phyloP scores from a whole-genome alignment of 768 basidiomycete species.

The Cantharellus anzutake region DNA sequence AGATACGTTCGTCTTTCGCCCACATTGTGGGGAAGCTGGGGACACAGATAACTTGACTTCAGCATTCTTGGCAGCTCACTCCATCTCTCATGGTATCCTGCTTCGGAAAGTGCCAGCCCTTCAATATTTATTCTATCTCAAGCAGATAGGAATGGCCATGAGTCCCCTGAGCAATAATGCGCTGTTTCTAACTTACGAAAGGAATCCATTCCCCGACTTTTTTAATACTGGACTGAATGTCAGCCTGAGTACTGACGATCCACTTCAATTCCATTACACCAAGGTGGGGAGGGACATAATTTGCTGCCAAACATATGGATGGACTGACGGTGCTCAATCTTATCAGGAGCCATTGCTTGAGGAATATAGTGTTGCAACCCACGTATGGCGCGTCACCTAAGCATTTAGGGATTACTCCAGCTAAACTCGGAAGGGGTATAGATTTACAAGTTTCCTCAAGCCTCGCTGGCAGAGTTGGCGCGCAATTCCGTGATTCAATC shows the following conservation, averaged over 20 bases:
- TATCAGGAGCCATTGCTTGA: constrained; percentile 77
- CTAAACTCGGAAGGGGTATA: constrained; percentile 16
- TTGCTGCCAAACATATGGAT: neutral
- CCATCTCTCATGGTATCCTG: constrained; percentile 97
- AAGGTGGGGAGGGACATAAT: constrained; percentile 34
- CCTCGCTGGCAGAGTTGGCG: constrained; percentile 89
- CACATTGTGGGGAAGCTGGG: constrained; percentile 94
- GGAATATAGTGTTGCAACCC: constrained; percentile 95
- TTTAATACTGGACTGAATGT: constrained; percentile 94
- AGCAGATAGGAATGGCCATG: constrained; percentile 98
- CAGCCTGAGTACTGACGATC: constrained; percentile 89
- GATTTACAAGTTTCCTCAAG: constrained; percentile 94
- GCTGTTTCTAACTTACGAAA: constrained; percentile 86
- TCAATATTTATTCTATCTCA: constrained; percentile 93
- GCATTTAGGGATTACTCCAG: no score
- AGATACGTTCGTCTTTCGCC: constrained; percentile 95
- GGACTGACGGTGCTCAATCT: neutral
- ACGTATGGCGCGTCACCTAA: constrained; percentile 30
- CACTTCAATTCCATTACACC: constrained; percentile 95
- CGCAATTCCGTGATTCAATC: constrained; percentile 93
- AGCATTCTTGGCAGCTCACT: constrained; percentile 89
- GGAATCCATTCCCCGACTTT: constrained; percentile 93
- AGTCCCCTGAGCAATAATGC: constrained; percentile 97
- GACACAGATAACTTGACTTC: constrained; percentile 96
- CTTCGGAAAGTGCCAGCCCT: constrained; percentile 93